Evolutionary conservation across 202 grass and related monocot species (phyloP).

Genomic region (Panicum virgatum): DNA sequence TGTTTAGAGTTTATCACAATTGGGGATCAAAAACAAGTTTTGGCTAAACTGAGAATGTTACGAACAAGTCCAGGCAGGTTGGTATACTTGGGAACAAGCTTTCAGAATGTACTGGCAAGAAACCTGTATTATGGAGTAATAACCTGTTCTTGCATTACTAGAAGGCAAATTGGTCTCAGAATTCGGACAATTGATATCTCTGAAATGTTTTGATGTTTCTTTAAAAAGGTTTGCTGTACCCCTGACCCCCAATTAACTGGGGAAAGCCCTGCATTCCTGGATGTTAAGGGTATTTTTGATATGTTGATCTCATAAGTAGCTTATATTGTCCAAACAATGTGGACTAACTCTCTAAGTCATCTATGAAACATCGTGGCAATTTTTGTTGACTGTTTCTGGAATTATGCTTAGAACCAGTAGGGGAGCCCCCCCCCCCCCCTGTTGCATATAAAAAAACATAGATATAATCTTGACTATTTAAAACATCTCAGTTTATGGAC

Average conservation of each 20-base stretch:
- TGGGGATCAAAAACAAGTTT: slow-evolving; percentile 13
- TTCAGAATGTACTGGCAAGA: neutral
- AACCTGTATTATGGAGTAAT: slow-evolving; percentile 17
- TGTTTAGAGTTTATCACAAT: neutral
- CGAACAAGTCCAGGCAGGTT: neutral
- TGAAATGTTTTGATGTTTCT: neutral
- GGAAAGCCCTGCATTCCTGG: neutral
- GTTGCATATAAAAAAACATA: no score
- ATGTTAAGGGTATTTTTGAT: neutral
- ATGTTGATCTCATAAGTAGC: neutral
- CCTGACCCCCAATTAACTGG: neutral
- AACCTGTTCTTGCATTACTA: slow-evolving; percentile 4
- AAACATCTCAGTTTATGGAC: neutral
- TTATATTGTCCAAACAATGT: slow-evolving; percentile 17
- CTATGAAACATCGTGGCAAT: neutral
- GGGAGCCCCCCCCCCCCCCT: no score
- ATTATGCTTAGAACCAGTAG: no score
- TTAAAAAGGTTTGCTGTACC: neutral
- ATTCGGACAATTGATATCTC: neutral
- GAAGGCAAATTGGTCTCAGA: slow-evolving; percentile 6
- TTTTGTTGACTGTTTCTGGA: neutral
- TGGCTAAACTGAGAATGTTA: neutral
- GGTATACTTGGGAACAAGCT: slow-evolving; percentile 9
- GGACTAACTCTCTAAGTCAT: neutral
- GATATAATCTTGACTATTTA: neutral